Percentiles rank a stretch among this genome's conserved stretches.
These are phyloP conservation scores for Pseudonectria buxi DNA, from an alignment of 2,329 filamentous ascomycete species.

Conservation along the genomic window DNA sequence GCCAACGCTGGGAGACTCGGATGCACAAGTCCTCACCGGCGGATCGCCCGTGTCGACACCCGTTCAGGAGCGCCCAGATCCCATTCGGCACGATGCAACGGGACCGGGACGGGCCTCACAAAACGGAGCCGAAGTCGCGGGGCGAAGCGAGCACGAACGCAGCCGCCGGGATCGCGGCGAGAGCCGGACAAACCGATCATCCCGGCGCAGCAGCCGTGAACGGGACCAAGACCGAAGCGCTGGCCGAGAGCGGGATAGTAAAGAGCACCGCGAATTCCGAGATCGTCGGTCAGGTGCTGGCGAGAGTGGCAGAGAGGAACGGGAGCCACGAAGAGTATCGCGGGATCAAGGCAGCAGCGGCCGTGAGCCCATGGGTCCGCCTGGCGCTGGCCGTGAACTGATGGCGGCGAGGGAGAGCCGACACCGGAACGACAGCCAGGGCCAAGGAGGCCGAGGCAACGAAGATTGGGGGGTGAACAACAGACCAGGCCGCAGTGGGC, in stretches of 20 bases:
- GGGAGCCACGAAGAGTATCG: conserved; percentile 25
- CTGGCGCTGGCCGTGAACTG: conserved; percentile 23
- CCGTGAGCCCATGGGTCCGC: conserved; percentile 26
- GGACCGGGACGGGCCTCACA: conserved; percentile 28
- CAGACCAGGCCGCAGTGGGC: conserved; percentile 29
- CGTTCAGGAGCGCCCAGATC: conserved; percentile 41
- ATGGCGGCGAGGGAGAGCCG: conserved; percentile 26
- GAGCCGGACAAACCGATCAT: conserved; percentile 29
- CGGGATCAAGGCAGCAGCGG: conserved; percentile 17
- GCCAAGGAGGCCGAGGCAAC: conserved; percentile 15
- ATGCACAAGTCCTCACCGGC: conserved; percentile 50
- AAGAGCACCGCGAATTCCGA: conserved; percentile 39
- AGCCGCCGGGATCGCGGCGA: conserved; percentile 39
- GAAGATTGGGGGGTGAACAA: conserved; percentile 31
- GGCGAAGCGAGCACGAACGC: conserved; percentile 34
- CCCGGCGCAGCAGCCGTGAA: conserved; percentile 46
- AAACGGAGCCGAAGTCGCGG: conserved; percentile 25
- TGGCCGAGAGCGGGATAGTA: conserved; percentile 40
- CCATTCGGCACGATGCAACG: conserved; percentile 31
- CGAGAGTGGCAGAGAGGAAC: conserved; percentile 28
- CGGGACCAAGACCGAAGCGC: conserved; percentile 42
- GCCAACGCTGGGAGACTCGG: conserved; percentile 43
- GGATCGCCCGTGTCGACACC: conserved; percentile 45
- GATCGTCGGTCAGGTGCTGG: conserved; percentile 34
- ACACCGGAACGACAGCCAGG: conserved; percentile 23